Evolutionary conservation across 805 yeast species (phyloP), one percentile per base, ranked within the genome.

Genomic region (Lipomyces orientalis): DNA sequence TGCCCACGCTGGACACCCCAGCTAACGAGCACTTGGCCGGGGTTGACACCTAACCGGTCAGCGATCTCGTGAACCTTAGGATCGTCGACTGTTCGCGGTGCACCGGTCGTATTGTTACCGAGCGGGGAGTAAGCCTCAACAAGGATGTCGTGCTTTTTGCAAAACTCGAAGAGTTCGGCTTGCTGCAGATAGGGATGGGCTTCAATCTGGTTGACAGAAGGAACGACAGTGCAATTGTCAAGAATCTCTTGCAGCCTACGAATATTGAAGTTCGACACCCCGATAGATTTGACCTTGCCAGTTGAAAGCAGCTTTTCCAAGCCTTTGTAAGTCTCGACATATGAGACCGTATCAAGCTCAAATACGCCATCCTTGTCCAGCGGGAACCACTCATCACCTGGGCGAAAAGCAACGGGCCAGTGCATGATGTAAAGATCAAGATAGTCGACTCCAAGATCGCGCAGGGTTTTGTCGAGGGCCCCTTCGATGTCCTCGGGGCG

Each of bases 121-220:
- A 91, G 81, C 33, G 97, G 95, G 37, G 91, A 87, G 79, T 90
- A 91, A 9, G 96, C 96, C 76, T 89, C 89, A 64, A 89, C 77
- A 43, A 81, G 76, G 67, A 89, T 87, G 68, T 82, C 85, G 69
- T 89, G 81, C 43, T 78, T 75, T 64, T 81, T 79, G 77, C 87
- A 82, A 78, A 75, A 88, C 46, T 84, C 82, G 56, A 84, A 74
- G 71, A 90, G 80, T 71, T 87, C 87, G 8, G 77, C 80, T 77
- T 90, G 93, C 58, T 90, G 90, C 66, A 89, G 81, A 69, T 83
- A 83, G 58, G 93, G 92, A 78, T 91, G 96, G 51, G 87, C 79
- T 80, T 91, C 97, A 67, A 90, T 83, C 81, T 91, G 97, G 79
- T 88, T 87, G 54, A 83, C 86, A 12, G 86, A 92, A 5, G 97